Percentiles rank a stretch among this genome's conserved stretches.
phyloP scores from a whole-genome alignment of 192 early-diverging fungal species.

The Glomus cerebriforme region DNA sequence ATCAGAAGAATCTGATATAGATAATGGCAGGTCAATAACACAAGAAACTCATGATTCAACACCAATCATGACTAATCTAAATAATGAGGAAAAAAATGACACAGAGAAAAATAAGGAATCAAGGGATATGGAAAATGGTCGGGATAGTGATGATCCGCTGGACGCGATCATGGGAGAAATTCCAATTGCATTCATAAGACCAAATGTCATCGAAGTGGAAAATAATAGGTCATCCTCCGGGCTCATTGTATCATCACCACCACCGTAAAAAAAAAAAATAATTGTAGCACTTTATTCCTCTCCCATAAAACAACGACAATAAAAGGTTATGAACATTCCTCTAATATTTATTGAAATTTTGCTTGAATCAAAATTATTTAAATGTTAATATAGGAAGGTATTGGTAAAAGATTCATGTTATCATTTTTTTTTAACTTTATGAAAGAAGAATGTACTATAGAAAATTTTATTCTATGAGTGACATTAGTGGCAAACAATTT shows the following conservation, averaged over 20 bases:
- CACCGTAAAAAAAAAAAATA: neutral
- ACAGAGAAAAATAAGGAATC: conserved; percentile 1
- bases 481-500: neutral
- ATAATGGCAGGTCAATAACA: neutral
- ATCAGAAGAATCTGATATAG: neutral
- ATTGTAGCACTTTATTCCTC: neutral
- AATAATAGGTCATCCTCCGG: neutral
- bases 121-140: conserved; percentile 7
- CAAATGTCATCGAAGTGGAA: conserved; percentile 8
- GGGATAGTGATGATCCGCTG: neutral
- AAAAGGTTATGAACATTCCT: neutral
- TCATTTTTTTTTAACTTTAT: no score
- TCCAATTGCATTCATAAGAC: conserved; percentile 29
- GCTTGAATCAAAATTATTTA: neutral
- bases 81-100: neutral
- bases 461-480: neutral
- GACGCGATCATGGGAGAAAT: conserved; percentile 28
- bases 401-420: neutral
- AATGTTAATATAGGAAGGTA: neutral
- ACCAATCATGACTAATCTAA: neutral
- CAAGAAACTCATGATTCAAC: neutral
- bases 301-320: neutral
- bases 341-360: neutral
- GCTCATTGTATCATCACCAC: neutral
- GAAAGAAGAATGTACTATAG: neutral